Base-by-base conservation (phyloP, 768 basidiomycete species). In the Kwoniella heveanensis region DNA sequence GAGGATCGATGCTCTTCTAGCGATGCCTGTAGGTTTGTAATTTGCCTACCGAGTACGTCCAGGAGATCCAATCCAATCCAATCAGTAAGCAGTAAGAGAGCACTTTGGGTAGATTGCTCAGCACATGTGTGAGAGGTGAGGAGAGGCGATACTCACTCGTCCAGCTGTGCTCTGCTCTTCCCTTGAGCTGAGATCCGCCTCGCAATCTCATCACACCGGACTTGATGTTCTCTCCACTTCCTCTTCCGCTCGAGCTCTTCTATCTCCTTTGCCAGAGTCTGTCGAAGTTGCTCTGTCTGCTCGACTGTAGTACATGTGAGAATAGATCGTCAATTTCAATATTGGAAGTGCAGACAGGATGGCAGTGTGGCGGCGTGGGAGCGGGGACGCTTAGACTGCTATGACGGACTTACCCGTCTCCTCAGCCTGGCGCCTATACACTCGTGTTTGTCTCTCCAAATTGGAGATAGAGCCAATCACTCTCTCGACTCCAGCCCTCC, bases 151-250 rank as follows among this genome's bases (percentile, higher is more conserved):
- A 72, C 76, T 64, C 50, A 77, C 76, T 72, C 73, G 30, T 73
- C 71, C 12, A 77, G 69, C 39, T 74, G 71, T 22, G 60, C 51
- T 51, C 71, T 54, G 6, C 54, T 60, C 57, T 65, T 72, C 4
- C 65, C 66, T 29, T 67, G 47, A 10, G 64, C 65, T 0, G 47
- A 50, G n/a, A 77, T 74, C 46, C 62, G 60, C 37, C 39, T 57
- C 4, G 71, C 73, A 17, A 77, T 67, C 56, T 68, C 69, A 62
- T 77, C 76, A 36, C 76, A 77, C 49, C 70, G 66, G 6, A 73
- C 61, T 61, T 62, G 60, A 53, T 65, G 60, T 61, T 73, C 69
- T 46, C 73, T 49, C 61, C 70, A 66, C 22, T 61, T 53, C 37
- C 57, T 62, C 58, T 66, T 71, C 1, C 39, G 17, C 22, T 48